Evolutionary conservation across 495 filamentous ascomycete species (phyloP), one percentile per base, ranked within the genome.

Genomic region (Penicillium fimorum): DNA sequence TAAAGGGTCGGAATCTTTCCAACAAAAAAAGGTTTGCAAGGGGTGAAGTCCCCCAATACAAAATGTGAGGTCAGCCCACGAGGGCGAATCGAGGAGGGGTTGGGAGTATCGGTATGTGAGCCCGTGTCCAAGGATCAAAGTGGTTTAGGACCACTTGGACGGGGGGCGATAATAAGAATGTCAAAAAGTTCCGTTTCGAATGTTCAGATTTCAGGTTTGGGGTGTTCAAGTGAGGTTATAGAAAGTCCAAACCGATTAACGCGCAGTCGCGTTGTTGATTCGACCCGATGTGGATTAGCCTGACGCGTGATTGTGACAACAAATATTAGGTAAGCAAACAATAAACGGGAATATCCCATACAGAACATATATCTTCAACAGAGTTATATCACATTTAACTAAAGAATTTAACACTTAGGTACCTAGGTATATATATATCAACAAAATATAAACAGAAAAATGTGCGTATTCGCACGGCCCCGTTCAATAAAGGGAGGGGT

Each of bases 181-280:
- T 22, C 22, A 22, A 22, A 22, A 22, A 22, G 22, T 22, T 22
- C 22, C 22, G 22, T 22, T 22, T 22, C 22, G 22, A 22, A 1
- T 38, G 27, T 27, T 41, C 20, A 57, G 4, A 30, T 30, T 27
- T 29, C 17, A 49, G 20, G 17, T 47, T 32, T 47, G 45, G 53
- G 13, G 13, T 37, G 33, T 30, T 30, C 22, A 15, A 10, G 24
- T 45, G 29, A 44, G 12, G 42, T 30, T 29, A 32, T 33, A 7
- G n/a, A 47, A 48, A 50, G 40, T 15, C 38, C 32, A 45, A 51
- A 30, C 27, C 24, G 50, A 63, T 63, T 62, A 68, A 68, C 63
- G 65, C 63, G 65, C 62, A 37, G 61, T 66, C 65, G 65, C 65
- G 65, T 68, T 68, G 65, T 68, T 68, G 63, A 66, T 66, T 59